These are phyloP conservation scores for Tetrahymena malaccensis DNA, from an alignment of 73 alveolate genomes.

Conservation along the genomic window DNA sequence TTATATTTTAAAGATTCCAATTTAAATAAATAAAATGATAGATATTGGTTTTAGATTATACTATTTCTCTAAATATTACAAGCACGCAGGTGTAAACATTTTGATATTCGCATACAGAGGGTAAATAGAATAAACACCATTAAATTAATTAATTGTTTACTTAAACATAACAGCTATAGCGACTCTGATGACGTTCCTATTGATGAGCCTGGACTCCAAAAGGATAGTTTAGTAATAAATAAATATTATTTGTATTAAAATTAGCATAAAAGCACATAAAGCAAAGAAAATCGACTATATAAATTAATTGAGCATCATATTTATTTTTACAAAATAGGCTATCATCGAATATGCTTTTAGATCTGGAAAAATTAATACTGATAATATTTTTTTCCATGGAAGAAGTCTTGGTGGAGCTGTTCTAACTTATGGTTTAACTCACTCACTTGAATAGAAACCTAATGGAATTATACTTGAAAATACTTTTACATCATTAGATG, in stretches of 20 bases:
- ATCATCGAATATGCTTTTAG: background rate
- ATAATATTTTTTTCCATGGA: slow-evolving; percentile 16
- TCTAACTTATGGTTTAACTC: background rate
- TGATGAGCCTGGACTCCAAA: background rate
- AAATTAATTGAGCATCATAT: background rate
- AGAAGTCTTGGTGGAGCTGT: slow-evolving; percentile 44
- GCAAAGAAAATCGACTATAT: too few species aligned
- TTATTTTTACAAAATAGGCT: background rate
- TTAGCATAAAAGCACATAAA: too few species aligned
- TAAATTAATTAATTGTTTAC: background rate
- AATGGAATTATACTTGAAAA: slow-evolving; percentile 21
- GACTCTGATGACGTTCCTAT: background rate
- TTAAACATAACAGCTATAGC: background rate
- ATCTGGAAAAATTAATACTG: background rate
- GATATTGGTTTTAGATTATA: slow-evolving; percentile 29
- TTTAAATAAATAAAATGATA: background rate
- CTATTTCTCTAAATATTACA: background rate
- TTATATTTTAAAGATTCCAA: background rate
- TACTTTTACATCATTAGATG: slow-evolving; percentile 6
- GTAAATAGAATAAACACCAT: background rate
- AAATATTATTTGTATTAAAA: too few species aligned
- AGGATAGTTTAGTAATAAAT: background rate
- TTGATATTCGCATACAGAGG: slow-evolving; percentile 27
- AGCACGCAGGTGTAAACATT: background rate
- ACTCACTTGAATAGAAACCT: background rate